Conservation (phyloP, 208 protist species). For the Sergeia podlipaevii region DNA sequence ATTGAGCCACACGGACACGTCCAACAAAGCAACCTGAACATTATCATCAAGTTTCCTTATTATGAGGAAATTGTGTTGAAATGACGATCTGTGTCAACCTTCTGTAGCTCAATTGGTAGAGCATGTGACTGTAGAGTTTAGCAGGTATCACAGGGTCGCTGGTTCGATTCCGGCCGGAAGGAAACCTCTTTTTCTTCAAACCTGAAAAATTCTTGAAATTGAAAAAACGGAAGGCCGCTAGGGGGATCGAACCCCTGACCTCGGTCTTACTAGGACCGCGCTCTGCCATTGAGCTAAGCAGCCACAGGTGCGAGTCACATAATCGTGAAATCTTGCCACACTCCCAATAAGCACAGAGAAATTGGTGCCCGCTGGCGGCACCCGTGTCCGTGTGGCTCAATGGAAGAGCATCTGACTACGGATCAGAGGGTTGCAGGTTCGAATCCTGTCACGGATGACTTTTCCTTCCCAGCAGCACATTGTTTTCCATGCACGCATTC, state of each 20-base stretch:
- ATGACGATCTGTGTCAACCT: no score
- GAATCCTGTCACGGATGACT: slow-evolving; percentile 85
- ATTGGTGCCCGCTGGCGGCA: no score
- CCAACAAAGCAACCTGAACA: no score
- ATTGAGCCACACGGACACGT: slow-evolving; percentile 88
- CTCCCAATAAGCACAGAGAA: no score
- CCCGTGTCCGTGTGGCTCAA: slow-evolving; percentile 88
- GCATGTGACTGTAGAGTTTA: slow-evolving; percentile 50
- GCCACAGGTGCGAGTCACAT: slow-evolving; percentile 17
- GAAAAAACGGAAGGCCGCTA: slow-evolving; percentile 73
- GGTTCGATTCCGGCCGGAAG: slow-evolving; percentile 65
- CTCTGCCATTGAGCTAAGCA: slow-evolving; percentile 93
- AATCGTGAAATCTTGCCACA: neutral
- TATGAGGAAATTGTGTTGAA: no score
- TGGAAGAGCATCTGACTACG: slow-evolving; percentile 90
- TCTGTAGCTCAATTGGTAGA: slow-evolving; percentile 69
- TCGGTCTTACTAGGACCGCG: slow-evolving; percentile 91
- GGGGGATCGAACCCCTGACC: slow-evolving; percentile 91
- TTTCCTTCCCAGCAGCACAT: no score
- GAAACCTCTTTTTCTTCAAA: slow-evolving; percentile 14
- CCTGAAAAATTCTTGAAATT: neutral
- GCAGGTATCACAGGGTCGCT: slow-evolving; percentile 61
- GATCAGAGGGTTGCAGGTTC: slow-evolving; percentile 89
- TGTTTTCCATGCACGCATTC: no score
- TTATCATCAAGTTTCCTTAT: no score